A percentile compares a stretch with the other conserved stretches of the same genome.
These are phyloP conservation scores for Epichloe elymi DNA, from an alignment of 2,329 filamentous ascomycete genomes.

Conservation along the genomic window DNA sequence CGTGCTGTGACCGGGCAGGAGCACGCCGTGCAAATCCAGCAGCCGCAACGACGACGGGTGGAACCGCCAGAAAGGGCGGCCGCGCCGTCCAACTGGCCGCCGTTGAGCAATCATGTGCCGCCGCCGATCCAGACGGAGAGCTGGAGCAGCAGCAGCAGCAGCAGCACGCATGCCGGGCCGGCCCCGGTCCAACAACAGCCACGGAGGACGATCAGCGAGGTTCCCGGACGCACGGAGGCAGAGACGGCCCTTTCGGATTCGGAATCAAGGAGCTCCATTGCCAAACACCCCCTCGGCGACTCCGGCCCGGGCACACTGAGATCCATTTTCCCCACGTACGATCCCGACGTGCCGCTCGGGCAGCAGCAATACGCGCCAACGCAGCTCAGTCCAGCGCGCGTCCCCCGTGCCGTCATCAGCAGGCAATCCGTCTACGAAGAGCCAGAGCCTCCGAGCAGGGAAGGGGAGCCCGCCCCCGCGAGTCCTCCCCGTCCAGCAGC, in stretches of 20 bases:
- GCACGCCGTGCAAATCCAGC: not conserved
- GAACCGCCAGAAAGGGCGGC: not conserved
- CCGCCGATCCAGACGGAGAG: not conserved
- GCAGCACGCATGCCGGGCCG: slow-evolving; percentile 8
- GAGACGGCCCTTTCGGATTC: slow-evolving; percentile 41
- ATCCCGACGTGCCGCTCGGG: slow-evolving; percentile 51
- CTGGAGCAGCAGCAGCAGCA: no score
- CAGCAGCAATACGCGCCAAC: slow-evolving; percentile 60
- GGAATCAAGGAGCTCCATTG: slow-evolving; percentile 43
- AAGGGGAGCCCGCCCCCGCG: not conserved
- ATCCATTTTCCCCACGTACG: slow-evolving; percentile 67
- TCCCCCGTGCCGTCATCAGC: slow-evolving; percentile 53
- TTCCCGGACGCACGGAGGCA: slow-evolving; percentile 26
- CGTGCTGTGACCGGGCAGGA: slow-evolving; percentile 6
- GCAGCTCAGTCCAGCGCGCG: slow-evolving; percentile 47
- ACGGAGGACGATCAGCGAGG: slow-evolving; percentile 24
- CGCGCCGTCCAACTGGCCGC: slow-evolving; percentile 5
- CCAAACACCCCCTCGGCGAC: slow-evolving; percentile 35
- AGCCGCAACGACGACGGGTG: slow-evolving; percentile 1
- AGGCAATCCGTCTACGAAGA: slow-evolving; percentile 41
- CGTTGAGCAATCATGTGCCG: no score
- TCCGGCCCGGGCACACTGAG: slow-evolving; percentile 31
- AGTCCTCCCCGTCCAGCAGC: slow-evolving; percentile 8
- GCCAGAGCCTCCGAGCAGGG: slow-evolving; percentile 2
- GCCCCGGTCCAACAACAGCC: slow-evolving; percentile 23